Evolutionary conservation across 306 rosid species (phyloP).

Genomic region (Quercus suber): DNA sequence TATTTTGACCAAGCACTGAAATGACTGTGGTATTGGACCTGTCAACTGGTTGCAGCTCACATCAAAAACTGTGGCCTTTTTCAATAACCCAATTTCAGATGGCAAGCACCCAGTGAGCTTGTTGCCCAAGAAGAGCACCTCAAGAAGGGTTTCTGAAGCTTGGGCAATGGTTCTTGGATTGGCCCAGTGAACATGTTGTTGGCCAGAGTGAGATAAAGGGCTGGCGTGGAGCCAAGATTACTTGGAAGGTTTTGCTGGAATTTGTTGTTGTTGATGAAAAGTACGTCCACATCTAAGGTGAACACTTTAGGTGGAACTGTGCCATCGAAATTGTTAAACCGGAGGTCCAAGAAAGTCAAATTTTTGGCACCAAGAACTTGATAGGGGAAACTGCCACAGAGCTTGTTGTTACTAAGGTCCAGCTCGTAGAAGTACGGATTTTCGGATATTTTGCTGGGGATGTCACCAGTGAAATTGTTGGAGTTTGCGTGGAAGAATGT

Average conservation of each 20-base stretch:
- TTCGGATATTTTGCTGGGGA: constrained; percentile 14
- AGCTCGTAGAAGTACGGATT: constrained; percentile 51
- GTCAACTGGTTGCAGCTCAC: constrained; percentile 45
- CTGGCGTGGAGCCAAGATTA: constrained; percentile 56
- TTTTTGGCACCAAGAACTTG: constrained; percentile 13
- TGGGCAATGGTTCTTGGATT: constrained; percentile 50
- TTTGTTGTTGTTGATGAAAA: constrained; percentile 65
- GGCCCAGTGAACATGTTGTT: constrained; percentile 51
- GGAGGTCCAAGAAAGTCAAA: constrained; percentile 63
- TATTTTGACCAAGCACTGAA: constrained; percentile 51
- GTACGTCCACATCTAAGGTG: constrained; percentile 36
- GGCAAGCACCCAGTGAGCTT: constrained; percentile 64
- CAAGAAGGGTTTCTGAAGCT: constrained; percentile 38
- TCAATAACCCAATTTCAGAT: constrained; percentile 50
- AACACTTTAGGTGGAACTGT: constrained; percentile 37
- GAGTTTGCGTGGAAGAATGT: constrained; percentile 72
- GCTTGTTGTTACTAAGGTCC: constrained; percentile 75
- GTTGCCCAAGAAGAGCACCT: constrained; percentile 67
- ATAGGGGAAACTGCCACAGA: constrained; percentile 31
- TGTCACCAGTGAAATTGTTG: constrained; percentile 40
- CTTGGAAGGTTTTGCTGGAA: constrained; percentile 35
- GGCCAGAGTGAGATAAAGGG: constrained; percentile 65
- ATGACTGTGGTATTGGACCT: constrained; percentile 71
- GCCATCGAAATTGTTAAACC: constrained; percentile 43
- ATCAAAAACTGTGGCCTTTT: constrained; percentile 49